Base-by-base conservation (phyloP, 352 stramenopile genomes). In the Globisporangium iwayamae region DNA sequence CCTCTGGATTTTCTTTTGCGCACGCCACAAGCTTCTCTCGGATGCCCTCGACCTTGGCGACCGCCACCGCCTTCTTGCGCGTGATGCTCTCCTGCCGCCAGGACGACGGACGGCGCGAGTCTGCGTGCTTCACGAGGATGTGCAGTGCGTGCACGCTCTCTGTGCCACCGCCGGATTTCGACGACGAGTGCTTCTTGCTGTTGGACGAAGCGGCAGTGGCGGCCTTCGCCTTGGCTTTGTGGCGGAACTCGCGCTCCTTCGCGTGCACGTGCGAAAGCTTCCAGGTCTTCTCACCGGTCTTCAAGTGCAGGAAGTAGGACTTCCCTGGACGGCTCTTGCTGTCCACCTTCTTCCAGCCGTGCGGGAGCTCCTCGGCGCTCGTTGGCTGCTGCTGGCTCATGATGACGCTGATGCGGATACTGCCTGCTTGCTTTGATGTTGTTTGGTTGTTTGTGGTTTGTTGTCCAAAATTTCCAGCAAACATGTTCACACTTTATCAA, bases 21-120 rank as follows among this genome's bases (percentile, higher is more conserved):
- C 79, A 83, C 16, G 80, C 79, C 20, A 92, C 62, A 28, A 97
- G 75, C 68, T 93, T 92, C 32, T 96, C 81, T 14, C 87, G 80
- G 32, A 96, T 93, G 46, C 83, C 87, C 22, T 87, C 74, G 18
- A 89, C 72, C 67, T 93, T 92, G 46, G 75, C 81, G 32, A 88
- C 65, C 14, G 89, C 89, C 8, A 96, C 87, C 20, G 85, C 84
- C 62, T 97, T 97, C 66, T 81, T 93, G 67, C 86, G 76, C 41
- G 86, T 96, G 70, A 97, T 95, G 34, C 67, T 79, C 56, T 96
- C 85, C 70, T 96, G 86, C 63, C 89, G 80, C 90, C 90, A 97
- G 6, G 86, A 95, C 45, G 88, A 93, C 54, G 88, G 87, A 39
- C 83, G 79, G 34, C 87, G 78, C 54, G 85, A 95, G 53, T 79